phyloP scores from a whole-genome alignment of 345 rosid genomes.

The Arabidopsis thaliana region DNA sequence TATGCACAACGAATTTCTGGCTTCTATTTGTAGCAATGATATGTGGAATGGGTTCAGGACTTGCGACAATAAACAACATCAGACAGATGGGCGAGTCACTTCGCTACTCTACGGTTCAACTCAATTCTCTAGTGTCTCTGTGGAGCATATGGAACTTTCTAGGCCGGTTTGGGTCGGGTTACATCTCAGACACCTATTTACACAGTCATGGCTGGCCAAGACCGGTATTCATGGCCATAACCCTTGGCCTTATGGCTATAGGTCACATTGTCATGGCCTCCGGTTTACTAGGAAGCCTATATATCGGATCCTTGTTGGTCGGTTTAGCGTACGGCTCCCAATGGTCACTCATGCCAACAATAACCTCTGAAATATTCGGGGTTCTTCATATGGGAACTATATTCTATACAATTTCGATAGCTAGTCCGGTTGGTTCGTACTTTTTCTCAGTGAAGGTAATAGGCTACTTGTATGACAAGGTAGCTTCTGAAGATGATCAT shows the following conservation, averaged over 20 bases:
- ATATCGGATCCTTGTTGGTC: conserved; percentile 68
- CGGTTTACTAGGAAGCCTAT: conserved; percentile 64
- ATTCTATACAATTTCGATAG: conserved; percentile 77
- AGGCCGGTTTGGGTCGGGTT: conserved; percentile 87
- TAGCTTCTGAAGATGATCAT: conserved; percentile 50
- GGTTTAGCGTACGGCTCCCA: conserved; percentile 83
- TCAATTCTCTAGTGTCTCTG: conserved; percentile 69
- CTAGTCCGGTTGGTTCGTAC: conserved; percentile 89
- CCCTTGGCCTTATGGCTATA: conserved; percentile 55
- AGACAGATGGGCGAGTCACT: conserved; percentile 92
- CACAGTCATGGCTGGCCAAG: conserved; percentile 68
- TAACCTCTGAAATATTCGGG: conserved; percentile 77
- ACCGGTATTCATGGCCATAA: conserved; percentile 74
- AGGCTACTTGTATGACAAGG: conserved; percentile 73
- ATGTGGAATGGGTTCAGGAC: conserved; percentile 86
- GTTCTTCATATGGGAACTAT: conserved; percentile 75
- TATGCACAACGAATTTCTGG: conserved; percentile 70
- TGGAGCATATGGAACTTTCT: conserved; percentile 91
- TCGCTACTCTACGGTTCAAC: conserved; percentile 65
- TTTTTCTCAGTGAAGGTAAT: conserved; percentile 83
- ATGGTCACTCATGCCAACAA: conserved; percentile 86
- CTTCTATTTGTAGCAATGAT: conserved; percentile 72
- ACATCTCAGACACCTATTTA: conserved; percentile 67
- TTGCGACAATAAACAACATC: conserved; percentile 78
- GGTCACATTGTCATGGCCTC: conserved; percentile 75